A percentile compares a stretch with the other conserved stretches of the same genome.
Evolutionary conservation across 306 rosid genomes (phyloP).

Genomic region (Delonix regia): DNA sequence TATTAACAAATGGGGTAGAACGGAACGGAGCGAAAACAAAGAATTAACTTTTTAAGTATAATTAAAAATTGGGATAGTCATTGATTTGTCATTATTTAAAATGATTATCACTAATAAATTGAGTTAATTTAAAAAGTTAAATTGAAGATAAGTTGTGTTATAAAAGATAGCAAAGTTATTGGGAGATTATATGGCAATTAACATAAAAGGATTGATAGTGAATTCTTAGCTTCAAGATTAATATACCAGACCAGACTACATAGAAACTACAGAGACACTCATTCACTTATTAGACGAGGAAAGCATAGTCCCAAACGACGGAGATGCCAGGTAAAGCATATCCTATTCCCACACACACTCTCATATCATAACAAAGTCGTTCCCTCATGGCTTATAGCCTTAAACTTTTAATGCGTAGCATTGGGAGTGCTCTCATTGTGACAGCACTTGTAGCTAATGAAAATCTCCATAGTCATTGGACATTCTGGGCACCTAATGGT

Average conservation of each 20-base stretch:
- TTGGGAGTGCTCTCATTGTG: slow-evolving; percentile 26
- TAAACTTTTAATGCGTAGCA: neutral
- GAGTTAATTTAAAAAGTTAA: no score
- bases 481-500: slow-evolving; percentile 45
- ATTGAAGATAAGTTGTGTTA: no score
- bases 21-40: no score
- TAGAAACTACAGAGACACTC: neutral
- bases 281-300: neutral
- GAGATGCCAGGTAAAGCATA: neutral
- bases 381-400: neutral
- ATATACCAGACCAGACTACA: neutral
- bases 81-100: no score
- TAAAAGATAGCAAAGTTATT: no score
- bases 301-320: neutral
- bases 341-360: neutral
- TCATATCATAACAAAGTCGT: neutral
- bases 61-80: no score
- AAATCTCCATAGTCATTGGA: slow-evolving; percentile 44
- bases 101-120: no score
- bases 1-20: no score
- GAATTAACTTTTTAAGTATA: no score
- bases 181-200: no score
- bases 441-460: slow-evolving; percentile 45
- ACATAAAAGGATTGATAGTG: neutral
- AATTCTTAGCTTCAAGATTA: neutral